Percentiles rank a stretch among this genome's conserved stretches.
phyloP scores from a whole-genome alignment of 1,284 basidiomycete species.

The Stereum hirsutum region DNA sequence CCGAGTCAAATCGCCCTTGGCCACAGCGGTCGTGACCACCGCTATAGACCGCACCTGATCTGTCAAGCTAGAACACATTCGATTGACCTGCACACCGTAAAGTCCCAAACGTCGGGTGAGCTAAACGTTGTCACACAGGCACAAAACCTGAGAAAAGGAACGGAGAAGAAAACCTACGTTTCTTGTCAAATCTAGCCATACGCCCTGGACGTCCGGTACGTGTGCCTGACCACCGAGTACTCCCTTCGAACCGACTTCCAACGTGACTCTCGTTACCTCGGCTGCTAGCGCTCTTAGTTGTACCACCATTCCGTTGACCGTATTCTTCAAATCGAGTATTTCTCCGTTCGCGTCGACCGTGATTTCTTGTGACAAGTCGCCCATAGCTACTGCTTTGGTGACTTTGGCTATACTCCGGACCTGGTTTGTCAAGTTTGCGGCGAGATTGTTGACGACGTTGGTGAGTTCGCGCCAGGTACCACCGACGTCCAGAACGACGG shows the following conservation, averaged over 20 bases:
- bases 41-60: slow-evolving; percentile 94
- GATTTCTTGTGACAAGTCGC: slow-evolving; percentile 93
- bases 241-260: slow-evolving; percentile 88
- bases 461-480: slow-evolving; percentile 92
- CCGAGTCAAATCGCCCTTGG: slow-evolving; percentile 81
- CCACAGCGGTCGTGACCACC: slow-evolving; percentile 88
- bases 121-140: too few species aligned
- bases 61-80: slow-evolving; percentile 89
- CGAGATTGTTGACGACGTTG: slow-evolving; percentile 84
- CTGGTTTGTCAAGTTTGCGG: slow-evolving; percentile 92
- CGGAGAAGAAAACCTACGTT: slow-evolving; percentile 46
- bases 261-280: slow-evolving; percentile 93
- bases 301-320: slow-evolving; percentile 97
- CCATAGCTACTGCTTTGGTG: slow-evolving; percentile 96
- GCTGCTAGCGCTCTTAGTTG: slow-evolving; percentile 84
- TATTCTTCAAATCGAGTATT: slow-evolving; percentile 95
- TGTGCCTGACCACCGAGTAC: slow-evolving; percentile 89
- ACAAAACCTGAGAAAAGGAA: neutral
- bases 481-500: slow-evolving; percentile 86
- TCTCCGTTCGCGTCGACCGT: slow-evolving; percentile 96
- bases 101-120: too few species aligned
- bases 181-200: slow-evolving; percentile 87
- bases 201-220: slow-evolving; percentile 91
- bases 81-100: slow-evolving; percentile 88
- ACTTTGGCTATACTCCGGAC: slow-evolving; percentile 92